These are phyloP conservation scores for Hypomontagnella monticulosa DNA, from an alignment of 495 filamentous ascomycete genomes.

Conservation along the genomic window DNA sequence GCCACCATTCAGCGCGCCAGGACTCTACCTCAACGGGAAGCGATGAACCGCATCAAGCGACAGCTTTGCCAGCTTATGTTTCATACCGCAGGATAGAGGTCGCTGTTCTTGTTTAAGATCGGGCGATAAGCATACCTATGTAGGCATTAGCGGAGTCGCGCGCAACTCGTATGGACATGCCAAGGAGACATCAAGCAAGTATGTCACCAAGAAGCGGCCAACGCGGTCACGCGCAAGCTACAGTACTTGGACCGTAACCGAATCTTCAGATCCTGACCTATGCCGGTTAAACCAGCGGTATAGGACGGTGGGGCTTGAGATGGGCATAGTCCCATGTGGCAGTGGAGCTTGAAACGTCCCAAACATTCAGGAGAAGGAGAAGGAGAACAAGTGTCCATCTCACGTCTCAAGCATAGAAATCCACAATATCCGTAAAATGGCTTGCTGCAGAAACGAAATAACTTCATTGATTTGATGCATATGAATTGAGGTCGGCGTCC, in stretches of 20 bases:
- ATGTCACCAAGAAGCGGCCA: no score
- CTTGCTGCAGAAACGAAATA: slow-evolving; percentile 24
- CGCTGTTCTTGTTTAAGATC: no score
- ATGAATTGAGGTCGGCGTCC: slow-evolving; percentile 7
- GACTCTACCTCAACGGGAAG: no score
- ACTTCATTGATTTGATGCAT: slow-evolving; percentile 21
- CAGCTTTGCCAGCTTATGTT: neutral
- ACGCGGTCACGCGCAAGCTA: no score
- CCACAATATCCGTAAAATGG: slow-evolving; percentile 21
- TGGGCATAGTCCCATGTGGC: slow-evolving; percentile 11
- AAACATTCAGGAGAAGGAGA: slow-evolving; percentile 41
- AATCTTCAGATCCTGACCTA: slow-evolving; percentile 15
- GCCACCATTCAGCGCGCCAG: no score
- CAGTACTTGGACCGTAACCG: neutral
- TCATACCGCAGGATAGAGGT: no score
- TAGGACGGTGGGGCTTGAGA: slow-evolving; percentile 22
- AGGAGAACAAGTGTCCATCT: slow-evolving; percentile 34
- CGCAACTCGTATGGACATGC: neutral
- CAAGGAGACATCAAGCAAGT: slow-evolving; percentile 1
- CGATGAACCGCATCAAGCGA: neutral
- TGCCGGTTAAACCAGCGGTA: slow-evolving; percentile 18
- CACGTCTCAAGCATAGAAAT: slow-evolving; percentile 28
- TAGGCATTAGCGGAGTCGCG: neutral
- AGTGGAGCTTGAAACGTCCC: slow-evolving; percentile 41
- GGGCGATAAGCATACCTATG: no score